phyloP scores from a whole-genome alignment of 108 stramenopile species.

The Cyclostephanos invisitatus region DNA sequence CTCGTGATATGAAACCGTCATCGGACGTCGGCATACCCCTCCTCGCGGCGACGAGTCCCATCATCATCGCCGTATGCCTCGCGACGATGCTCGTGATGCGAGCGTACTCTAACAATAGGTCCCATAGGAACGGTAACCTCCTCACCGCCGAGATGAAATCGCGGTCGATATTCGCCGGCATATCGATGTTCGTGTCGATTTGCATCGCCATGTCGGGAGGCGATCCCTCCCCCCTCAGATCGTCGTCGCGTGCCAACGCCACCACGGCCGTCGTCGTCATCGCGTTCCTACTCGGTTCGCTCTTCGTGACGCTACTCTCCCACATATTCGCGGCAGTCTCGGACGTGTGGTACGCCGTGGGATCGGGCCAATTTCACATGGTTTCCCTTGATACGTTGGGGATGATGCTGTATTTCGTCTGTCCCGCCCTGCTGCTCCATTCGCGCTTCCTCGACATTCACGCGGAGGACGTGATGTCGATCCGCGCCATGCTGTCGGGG shows the following conservation, averaged over 20 bases:
- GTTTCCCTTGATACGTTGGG: slow-evolving; percentile 42
- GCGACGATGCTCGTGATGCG: slow-evolving; percentile 25
- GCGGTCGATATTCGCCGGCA: slow-evolving; percentile 19
- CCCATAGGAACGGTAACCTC: slow-evolving; percentile 40
- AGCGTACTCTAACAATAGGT: slow-evolving; percentile 27
- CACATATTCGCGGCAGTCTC: slow-evolving; percentile 26
- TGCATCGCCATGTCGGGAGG: not conserved
- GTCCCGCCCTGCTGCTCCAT: slow-evolving; percentile 22
- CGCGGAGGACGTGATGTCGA: slow-evolving; percentile 14
- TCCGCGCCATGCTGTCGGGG: not conserved
- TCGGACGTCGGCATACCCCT: not conserved
- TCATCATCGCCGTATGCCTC: slow-evolving; percentile 10
- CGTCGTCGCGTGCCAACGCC: not conserved
- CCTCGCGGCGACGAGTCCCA: not conserved
- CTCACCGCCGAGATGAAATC: slow-evolving; percentile 39
- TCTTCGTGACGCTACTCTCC: slow-evolving; percentile 12
- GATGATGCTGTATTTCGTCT: slow-evolving; percentile 42
- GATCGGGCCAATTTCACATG: slow-evolving; percentile 55
- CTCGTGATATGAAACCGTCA: not conserved
- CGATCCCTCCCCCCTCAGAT: not conserved
- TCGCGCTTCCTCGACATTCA: slow-evolving; percentile 40
- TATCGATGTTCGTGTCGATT: slow-evolving; percentile 19
- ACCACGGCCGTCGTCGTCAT: not conserved
- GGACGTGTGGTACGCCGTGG: slow-evolving; percentile 50
- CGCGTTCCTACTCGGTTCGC: slow-evolving; percentile 28